phyloP scores from a whole-genome alignment of 441 rosid genomes.

The Bruguiera hainesii region DNA sequence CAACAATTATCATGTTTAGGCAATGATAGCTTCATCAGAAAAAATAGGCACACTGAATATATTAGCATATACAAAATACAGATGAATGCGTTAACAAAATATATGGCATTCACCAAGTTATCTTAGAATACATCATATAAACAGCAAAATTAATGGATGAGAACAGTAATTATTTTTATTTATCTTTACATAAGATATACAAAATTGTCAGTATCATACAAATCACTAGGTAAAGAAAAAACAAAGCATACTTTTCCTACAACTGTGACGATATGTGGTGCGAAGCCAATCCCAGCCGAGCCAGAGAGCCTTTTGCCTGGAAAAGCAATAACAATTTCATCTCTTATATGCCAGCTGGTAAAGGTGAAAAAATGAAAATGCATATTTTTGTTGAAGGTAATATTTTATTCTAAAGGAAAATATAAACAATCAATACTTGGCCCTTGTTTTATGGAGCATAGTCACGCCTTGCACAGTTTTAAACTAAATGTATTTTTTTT shows the following conservation, averaged over 20 bases:
- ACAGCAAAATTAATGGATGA: background rate
- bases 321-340: constrained; percentile 33
- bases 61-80: too few species aligned
- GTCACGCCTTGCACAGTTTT: too few species aligned
- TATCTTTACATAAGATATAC: background rate
- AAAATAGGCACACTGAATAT: background rate
- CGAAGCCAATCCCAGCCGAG: constrained; percentile 85
- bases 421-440: too few species aligned
- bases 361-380: background rate
- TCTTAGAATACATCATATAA: background rate
- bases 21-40: background rate
- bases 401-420: too few species aligned
- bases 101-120: background rate
- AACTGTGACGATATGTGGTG: constrained; percentile 76
- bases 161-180: constrained; percentile 1
- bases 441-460: too few species aligned
- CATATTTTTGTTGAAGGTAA: too few species aligned
- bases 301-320: constrained; percentile 76
- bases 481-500: background rate
- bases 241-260: constrained; percentile 72
- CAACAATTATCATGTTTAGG: background rate
- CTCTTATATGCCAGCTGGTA: constrained; percentile 16
- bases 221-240: background rate
- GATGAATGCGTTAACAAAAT: background rate
- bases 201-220: background rate